Base-by-base conservation (phyloP, 257 asterid species). In the Solanum verrucosum region DNA sequence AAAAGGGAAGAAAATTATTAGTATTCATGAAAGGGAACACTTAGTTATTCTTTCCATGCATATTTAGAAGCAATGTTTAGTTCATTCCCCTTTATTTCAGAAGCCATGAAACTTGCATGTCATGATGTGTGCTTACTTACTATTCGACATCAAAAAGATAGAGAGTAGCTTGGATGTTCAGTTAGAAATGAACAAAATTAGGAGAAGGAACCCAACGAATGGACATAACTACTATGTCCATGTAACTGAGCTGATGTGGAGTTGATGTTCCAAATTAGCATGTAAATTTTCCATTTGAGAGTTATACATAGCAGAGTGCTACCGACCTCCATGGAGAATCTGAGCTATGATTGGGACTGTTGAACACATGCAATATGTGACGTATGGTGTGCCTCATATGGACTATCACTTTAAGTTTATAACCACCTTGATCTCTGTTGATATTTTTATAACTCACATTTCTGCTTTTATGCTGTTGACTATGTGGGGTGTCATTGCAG, bases 401-500 rank as follows among this genome's bases (percentile, higher is more conserved):
- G 83, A 37, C 52, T 37, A 23, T 18, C 67, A 81, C 40, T 44
- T 46, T 27, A 27, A 4, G 10, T 16, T 46, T 81, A 44, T 81
- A 44, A 46, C 5, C 67, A 25, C 40, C 85, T 16, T 27, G 40
- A 81, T 63, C 9, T 81, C 10, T 27, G 65, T 81, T 81, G 9
- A 27, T 46, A 27, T 25, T 25, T 42, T n/a, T 6, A 4, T 4
- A 2, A 15, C 37, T 25, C 37, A 42, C 25, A 14, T 25, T 13
- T n/a, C 46, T 78, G 65, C 84, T 78, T 78, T 42, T 78, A 78
- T 42, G 84, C 37, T 14, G 1, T 15, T 44, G 85, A 79, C 85
- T 79, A 16, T 81, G 18, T 46, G 9, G 25, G 18, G 29, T 81
- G 68, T 88, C 63, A 86, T 73, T 84, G n/a, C 94, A 97, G 99